These are phyloP conservation scores for Skeletonema grethae DNA, from an alignment of 108 stramenopile genomes.

Conservation along the genomic window DNA sequence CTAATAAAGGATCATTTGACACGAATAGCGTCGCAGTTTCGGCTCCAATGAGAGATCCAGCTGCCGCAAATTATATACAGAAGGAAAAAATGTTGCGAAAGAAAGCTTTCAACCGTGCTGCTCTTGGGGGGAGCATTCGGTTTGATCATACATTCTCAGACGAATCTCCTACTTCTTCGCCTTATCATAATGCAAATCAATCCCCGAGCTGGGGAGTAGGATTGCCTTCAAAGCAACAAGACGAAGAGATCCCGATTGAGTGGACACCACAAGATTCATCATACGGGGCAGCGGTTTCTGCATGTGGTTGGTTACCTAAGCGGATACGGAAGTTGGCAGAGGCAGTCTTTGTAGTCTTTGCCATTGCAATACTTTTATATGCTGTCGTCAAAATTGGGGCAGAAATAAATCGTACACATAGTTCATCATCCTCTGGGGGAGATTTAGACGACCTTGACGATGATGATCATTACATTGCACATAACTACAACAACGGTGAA, in stretches of 20 bases:
- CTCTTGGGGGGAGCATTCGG: conserved; percentile 15
- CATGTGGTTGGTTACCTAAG: conserved; percentile 44
- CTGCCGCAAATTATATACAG: conserved; percentile 1
- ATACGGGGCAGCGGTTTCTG: conserved; percentile 44
- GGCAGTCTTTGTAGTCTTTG: conserved; percentile 16
- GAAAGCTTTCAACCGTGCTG: conserved; percentile 10
- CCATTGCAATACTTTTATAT: conserved; percentile 26
- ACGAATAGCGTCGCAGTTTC: not conserved
- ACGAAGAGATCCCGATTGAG: conserved; percentile 11
- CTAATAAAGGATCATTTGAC: conserved; percentile 29
- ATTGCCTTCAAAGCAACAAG: conserved; percentile 3
- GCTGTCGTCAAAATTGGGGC: conserved; percentile 31
- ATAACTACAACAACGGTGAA: not conserved
- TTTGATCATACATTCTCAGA: conserved; percentile 1
- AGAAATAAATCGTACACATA: conserved; percentile 3
- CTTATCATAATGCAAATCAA: conserved; percentile 10
- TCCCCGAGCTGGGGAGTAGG: conserved; percentile 8
- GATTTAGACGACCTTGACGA: not conserved
- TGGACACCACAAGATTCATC: conserved; percentile 49
- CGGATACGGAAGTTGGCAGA: conserved; percentile 36
- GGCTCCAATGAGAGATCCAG: not conserved
- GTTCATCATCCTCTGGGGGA: not conserved
- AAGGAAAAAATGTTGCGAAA: conserved; percentile 11
- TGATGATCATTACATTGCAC: conserved; percentile 13
- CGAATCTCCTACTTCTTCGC: not conserved